Evolutionary conservation across 768 basidiomycete genomes (phyloP).

Genomic region (Calvatia gigantea): DNA sequence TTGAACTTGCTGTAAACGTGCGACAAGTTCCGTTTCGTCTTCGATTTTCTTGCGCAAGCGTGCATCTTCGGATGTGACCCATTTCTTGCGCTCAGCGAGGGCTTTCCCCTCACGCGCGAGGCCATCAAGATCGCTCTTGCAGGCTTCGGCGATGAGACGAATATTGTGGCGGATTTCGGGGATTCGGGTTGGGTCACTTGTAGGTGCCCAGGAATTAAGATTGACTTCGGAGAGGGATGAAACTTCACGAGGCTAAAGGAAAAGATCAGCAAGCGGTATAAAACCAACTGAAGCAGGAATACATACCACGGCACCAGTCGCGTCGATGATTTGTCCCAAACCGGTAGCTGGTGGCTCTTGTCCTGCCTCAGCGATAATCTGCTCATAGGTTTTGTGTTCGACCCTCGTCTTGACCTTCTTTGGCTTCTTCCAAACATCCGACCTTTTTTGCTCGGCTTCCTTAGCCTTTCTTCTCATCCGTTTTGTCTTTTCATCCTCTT

Average conservation of each 20-base stretch:
- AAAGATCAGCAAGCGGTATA: constrained; percentile 8
- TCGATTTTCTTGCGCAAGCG: constrained; percentile 66
- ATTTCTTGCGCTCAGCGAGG: constrained; percentile 76
- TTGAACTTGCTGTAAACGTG: constrained; percentile 73
- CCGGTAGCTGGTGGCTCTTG: constrained; percentile 49
- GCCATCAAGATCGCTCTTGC: constrained; percentile 82
- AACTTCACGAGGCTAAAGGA: constrained; percentile 75
- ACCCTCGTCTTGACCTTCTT: constrained; percentile 83
- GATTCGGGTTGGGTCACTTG: constrained; percentile 82
- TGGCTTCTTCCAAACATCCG: constrained; percentile 83
- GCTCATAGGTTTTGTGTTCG: constrained; percentile 96
- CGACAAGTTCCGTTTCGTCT: constrained; percentile 76
- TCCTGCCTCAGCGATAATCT: constrained; percentile 87
- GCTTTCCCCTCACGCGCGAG: constrained; percentile 88
- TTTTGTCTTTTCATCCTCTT: constrained; percentile 47
- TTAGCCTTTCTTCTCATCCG: constrained; percentile 50
- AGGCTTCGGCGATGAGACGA: constrained; percentile 77
- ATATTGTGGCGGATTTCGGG: constrained; percentile 98
- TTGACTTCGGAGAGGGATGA: constrained; percentile 79
- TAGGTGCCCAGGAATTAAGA: constrained; percentile 78
- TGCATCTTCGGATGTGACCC: constrained; percentile 64
- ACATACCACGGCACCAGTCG: constrained; percentile 87
- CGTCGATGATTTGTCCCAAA: constrained; percentile 90
- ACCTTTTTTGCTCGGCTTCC: constrained; percentile 55
- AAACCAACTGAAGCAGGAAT: background rate